A percentile compares a stretch with the other conserved stretches of the same genome.
Evolutionary conservation across 2,329 filamentous ascomycete genomes (phyloP).

Genomic region (Clonostachys sp.): DNA sequence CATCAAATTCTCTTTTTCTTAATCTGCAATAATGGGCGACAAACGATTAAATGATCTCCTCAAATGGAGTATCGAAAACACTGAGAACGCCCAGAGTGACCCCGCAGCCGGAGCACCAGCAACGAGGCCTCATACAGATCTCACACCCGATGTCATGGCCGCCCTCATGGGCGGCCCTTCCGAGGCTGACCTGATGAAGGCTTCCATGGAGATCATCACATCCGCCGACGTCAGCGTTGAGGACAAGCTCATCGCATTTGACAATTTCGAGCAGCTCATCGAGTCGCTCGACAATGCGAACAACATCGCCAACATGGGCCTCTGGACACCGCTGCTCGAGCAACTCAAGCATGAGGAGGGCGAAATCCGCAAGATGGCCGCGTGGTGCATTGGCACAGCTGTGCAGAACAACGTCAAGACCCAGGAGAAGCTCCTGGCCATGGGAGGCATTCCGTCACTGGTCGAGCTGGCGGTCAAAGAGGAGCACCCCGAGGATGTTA

Average conservation of each 20-base stretch:
- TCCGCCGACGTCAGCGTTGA: conserved; percentile 63
- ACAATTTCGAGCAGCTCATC: conserved; percentile 92
- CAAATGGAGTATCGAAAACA: conserved; percentile 66
- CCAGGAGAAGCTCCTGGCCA: conserved; percentile 65
- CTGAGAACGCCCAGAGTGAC: conserved; percentile 21
- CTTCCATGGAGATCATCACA: conserved; percentile 72
- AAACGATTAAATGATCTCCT: conserved; percentile 68
- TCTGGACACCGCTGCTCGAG: conserved; percentile 78
- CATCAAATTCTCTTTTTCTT: neutral
- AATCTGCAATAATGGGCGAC: conserved; percentile 35
- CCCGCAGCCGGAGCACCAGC: conserved; percentile 20
- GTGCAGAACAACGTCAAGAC: conserved; percentile 91
- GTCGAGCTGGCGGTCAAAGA: conserved; percentile 59
- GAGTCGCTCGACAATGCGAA: conserved; percentile 96
- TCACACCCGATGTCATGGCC: conserved; percentile 68
- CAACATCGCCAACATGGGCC: conserved; percentile 71
- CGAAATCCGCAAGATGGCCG: conserved; percentile 77
- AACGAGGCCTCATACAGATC: conserved; percentile 26
- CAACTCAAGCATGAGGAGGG: conserved; percentile 64
- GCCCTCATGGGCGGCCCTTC: conserved; percentile 79
- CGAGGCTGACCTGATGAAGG: conserved; percentile 88
- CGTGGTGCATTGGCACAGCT: conserved; percentile 91
- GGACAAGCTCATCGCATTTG: conserved; percentile 78
- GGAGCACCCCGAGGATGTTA: conserved; percentile 57
- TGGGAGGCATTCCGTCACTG: conserved; percentile 67